Conservation (phyloP, 2,329 filamentous ascomycete genomes). For the Fusarium sp. region DNA sequence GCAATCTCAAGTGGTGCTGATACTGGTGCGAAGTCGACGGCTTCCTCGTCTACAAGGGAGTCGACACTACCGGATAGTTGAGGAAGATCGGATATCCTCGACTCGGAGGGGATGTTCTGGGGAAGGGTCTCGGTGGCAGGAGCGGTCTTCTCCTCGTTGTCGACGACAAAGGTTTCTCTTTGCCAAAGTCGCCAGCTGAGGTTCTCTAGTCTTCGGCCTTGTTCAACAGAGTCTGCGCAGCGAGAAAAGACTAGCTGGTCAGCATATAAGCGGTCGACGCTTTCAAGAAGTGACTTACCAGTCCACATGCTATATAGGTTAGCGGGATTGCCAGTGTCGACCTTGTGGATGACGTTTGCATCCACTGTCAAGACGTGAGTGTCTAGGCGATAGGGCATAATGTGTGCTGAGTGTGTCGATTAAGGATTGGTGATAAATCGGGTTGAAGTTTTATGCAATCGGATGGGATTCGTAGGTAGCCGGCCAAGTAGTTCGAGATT, state of each 20-base stretch:
- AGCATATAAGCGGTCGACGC: conserved; percentile 42
- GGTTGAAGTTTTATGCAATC: conserved; percentile 26
- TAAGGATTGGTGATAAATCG: conserved; percentile 18
- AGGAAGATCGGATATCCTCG: conserved; percentile 67
- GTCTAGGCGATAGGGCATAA: conserved; percentile 86
- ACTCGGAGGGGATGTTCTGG: conserved; percentile 60
- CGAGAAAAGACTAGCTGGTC: conserved; percentile 83
- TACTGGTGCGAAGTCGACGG: conserved; percentile 67
- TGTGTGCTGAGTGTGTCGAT: conserved; percentile 54
- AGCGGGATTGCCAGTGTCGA: conserved; percentile 92
- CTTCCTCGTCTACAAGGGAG: conserved; percentile 77
- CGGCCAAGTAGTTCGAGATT: conserved; percentile 38
- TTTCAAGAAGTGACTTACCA: conserved; percentile 69
- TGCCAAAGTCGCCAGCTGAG: conserved; percentile 97
- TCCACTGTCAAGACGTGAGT: conserved; percentile 92
- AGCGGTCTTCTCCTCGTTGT: conserved; percentile 72
- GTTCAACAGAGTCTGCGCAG: conserved; percentile 92
- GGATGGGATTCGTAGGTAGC: conserved; percentile 24
- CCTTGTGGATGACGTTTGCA: conserved; percentile 90
- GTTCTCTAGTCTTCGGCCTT: conserved; percentile 93
- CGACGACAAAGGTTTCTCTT: conserved; percentile 77
- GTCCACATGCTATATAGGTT: conserved; percentile 98
- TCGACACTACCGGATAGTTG: conserved; percentile 83
- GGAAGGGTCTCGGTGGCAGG: conserved; percentile 61
- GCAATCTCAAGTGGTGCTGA: conserved; percentile 68